Evolutionary conservation across 2,329 filamentous ascomycete genomes (phyloP), one percentile per base, ranked within the genome.

Genomic region (Epichloe gansuensis): DNA sequence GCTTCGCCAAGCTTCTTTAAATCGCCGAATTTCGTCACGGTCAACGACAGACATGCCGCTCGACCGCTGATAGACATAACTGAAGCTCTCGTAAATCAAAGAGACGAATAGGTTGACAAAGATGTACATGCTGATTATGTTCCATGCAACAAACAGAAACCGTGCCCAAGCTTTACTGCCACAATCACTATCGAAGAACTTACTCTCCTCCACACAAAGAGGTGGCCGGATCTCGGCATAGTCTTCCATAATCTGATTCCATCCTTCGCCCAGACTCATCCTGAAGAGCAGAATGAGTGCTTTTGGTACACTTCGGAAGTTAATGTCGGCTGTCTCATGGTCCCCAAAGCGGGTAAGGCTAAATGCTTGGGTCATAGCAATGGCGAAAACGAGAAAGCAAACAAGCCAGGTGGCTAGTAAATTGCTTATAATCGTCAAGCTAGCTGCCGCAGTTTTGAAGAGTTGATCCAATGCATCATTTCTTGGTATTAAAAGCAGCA

Each of bases 41-140:
- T 89, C 94, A 61, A 98, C 85, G 56, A 87, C 85, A 5, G 87
- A 89, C 60, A 96, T 78, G n/a, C 90, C 89, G 63, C 88, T 95
- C 55, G 91, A 96, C 57, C 90, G 82, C 71, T 98, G 94, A 67
- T 97, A 98, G 57, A 98, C 93, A 63, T 98, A 98, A 67, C 90
- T 95, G 76, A 98, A 98, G 70, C 91, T 97, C 73, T 98, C 93
- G 71, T 94, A 98, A 60, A 98, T 98, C 66, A 98, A 82, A 48
- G 93, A 98, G 54, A 98, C 91, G 68, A 98, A 98, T 65, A 98
- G 73, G 64, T 91, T 96, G 64, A 97, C 91, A 63, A 98, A 98
- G 63, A 98, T 95, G 71, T 98, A 98, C 93, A 98, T 98, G 86
- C 91, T 97, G 69, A 98, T 79, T 62, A 98, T 91, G 73, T 98